Conservation (phyloP, 192 early-diverging fungal genomes). For the Umbelopsis ramanniana region DNA sequence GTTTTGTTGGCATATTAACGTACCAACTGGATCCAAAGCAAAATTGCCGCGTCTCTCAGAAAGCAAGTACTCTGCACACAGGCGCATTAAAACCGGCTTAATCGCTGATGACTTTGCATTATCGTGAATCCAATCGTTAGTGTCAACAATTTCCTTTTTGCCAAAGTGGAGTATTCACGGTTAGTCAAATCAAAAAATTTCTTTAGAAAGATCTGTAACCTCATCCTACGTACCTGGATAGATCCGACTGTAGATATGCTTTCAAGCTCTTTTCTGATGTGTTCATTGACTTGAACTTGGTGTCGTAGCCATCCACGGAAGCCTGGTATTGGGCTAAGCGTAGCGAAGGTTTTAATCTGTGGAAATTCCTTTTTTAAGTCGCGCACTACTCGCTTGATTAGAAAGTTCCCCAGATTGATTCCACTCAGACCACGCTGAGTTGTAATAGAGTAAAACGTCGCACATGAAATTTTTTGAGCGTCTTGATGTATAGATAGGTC, state of each 20-base stretch:
- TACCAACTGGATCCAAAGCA: conserved; percentile 86
- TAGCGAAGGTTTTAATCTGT: conserved; percentile 78
- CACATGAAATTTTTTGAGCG: conserved; percentile 55
- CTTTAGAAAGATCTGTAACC: background rate
- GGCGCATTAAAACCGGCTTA: conserved; percentile 61
- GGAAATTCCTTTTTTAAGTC: conserved; percentile 74
- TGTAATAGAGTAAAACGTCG: conserved; percentile 95
- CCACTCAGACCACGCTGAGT: conserved; percentile 85
- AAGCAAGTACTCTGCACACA: conserved; percentile 63
- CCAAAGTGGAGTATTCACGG: background rate
- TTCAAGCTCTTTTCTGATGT: background rate
- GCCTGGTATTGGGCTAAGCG: conserved; percentile 88
- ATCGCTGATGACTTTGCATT: conserved; percentile 30
- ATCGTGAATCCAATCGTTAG: conserved; percentile 2
- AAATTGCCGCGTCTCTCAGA: conserved; percentile 65
- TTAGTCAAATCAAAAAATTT: too few relatives aligned
- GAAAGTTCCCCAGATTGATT: conserved; percentile 89
- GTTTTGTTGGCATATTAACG: conserved; percentile 55
- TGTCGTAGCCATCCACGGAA: conserved; percentile 82
- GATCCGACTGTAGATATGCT: background rate
- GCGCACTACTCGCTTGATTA: conserved; percentile 89
- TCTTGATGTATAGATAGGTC: conserved; percentile 11
- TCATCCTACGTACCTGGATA: background rate
- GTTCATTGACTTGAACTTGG: conserved; percentile 8
- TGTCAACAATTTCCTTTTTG: background rate